Evolutionary conservation across 2,329 filamentous ascomycete species (phyloP).

Genomic region (Orbilia quercus): DNA sequence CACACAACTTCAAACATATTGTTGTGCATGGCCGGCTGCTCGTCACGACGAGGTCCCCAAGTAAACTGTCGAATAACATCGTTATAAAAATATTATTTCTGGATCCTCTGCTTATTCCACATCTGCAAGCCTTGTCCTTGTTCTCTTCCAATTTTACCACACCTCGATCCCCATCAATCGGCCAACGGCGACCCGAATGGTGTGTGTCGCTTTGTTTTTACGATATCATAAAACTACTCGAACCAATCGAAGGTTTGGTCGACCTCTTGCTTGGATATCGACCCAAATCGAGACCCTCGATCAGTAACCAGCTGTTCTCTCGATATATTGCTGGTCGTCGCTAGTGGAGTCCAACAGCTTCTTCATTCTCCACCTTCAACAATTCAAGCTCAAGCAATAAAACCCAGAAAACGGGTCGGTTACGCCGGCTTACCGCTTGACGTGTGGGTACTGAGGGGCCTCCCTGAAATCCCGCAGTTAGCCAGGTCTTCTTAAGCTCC

Average conservation of each 20-base stretch:
- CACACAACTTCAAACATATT: slow-evolving; percentile 33
- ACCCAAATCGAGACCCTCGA: slow-evolving; percentile 6
- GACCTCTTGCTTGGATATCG: background rate
- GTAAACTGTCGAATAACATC: too few relatives aligned
- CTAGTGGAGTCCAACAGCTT: slow-evolving; percentile 28
- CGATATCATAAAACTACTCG: slow-evolving; percentile 3
- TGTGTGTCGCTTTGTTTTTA: slow-evolving; percentile 5
- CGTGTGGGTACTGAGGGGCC: slow-evolving; percentile 44
- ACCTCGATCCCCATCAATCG: slow-evolving; percentile 27
- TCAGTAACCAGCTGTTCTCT: background rate
- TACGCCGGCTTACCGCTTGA: slow-evolving; percentile 54
- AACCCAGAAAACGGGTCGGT: slow-evolving; percentile 47
- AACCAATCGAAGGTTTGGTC: slow-evolving; percentile 1
- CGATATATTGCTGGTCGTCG: background rate
- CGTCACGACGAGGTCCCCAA: too few relatives aligned
- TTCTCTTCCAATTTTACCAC: slow-evolving; percentile 11
- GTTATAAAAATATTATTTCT: background rate
- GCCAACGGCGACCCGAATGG: slow-evolving; percentile 13
- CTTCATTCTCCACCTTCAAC: slow-evolving; percentile 44
- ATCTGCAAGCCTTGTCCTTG: slow-evolving; percentile 4
- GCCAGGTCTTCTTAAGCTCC: slow-evolving; percentile 52
- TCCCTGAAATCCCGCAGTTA: slow-evolving; percentile 55
- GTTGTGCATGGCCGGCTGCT: background rate
- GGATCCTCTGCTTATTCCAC: slow-evolving; percentile 2
- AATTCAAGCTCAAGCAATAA: slow-evolving; percentile 4